Evolutionary conservation across 2,329 filamentous ascomycete genomes (phyloP).

Genomic region (Paecilomyces dactylethromorphus): DNA sequence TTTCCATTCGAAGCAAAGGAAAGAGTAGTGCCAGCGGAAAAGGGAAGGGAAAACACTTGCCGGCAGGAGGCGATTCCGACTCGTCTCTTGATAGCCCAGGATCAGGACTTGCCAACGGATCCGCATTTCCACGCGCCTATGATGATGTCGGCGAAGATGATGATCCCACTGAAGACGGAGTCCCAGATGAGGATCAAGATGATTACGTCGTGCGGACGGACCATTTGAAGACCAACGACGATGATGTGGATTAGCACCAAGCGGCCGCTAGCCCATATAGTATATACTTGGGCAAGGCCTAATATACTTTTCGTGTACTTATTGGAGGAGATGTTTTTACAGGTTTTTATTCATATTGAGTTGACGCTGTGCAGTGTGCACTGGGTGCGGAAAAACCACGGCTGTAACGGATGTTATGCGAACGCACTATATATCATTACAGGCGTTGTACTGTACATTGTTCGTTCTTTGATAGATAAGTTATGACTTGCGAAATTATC

Average conservation of each 20-base stretch:
- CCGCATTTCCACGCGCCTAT: constrained; percentile 10
- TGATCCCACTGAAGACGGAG: constrained; percentile 13
- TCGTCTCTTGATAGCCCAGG: constrained; percentile 15
- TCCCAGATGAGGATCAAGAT: constrained; percentile 25
- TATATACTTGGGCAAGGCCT: neutral
- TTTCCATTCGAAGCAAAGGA: constrained; percentile 20
- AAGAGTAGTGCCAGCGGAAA: constrained; percentile 21
- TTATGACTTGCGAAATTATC: neutral
- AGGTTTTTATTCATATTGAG: neutral
- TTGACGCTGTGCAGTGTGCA: neutral
- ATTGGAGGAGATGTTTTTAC: neutral
- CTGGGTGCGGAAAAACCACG: neutral
- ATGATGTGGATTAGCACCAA: constrained; percentile 5
- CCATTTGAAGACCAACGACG: constrained; percentile 20
- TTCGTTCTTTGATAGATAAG: neutral
- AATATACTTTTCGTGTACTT: neutral
- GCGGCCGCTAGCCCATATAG: neutral
- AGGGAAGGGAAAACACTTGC: constrained; percentile 31
- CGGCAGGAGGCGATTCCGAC: constrained; percentile 26
- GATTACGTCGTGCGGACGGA: constrained; percentile 35
- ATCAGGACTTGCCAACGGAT: constrained; percentile 5
- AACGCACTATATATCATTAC: neutral
- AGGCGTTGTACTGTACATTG: neutral
- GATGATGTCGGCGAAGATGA: constrained; percentile 18
- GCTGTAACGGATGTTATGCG: neutral